phyloP scores from a whole-genome alignment of 192 early-diverging fungal genomes.

The Paraglomus occultum region DNA sequence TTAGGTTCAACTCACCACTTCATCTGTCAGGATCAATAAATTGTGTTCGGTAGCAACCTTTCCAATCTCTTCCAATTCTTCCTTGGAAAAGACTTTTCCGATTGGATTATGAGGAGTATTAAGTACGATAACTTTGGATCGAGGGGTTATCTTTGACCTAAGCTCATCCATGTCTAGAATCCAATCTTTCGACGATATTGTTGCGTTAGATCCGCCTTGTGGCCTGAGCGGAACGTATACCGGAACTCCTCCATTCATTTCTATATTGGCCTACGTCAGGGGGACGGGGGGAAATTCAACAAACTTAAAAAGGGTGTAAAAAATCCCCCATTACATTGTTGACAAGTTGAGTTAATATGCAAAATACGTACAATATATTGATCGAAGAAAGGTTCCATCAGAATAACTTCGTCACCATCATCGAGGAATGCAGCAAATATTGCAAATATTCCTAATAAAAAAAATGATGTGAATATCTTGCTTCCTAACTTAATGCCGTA shows the following conservation, averaged over 20 bases:
- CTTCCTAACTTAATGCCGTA: constrained; percentile 4
- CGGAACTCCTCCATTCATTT: constrained; percentile 84
- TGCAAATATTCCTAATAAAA: constrained; percentile 58
- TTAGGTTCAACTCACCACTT: constrained; percentile 61
- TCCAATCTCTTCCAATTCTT: constrained; percentile 75
- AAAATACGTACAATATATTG: constrained; percentile 70
- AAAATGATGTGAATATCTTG: constrained; percentile 4
- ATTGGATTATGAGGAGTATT: constrained; percentile 97
- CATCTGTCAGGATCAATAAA: constrained; percentile 86
- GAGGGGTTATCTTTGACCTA: constrained; percentile 65
- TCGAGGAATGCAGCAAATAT: constrained; percentile 83
- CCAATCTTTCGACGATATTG: constrained; percentile 81
- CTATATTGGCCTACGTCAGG: constrained; percentile 60
- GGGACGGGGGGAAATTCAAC: background rate
- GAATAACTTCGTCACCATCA: constrained; percentile 81
- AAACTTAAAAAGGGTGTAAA: background rate
- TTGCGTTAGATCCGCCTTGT: constrained; percentile 40
- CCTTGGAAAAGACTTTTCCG: constrained; percentile 78
- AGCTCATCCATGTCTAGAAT: constrained; percentile 82
- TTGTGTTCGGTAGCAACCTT: constrained; percentile 75
- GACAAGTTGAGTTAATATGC: background rate
- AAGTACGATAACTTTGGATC: constrained; percentile 85
- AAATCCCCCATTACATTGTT: background rate
- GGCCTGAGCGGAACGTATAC: constrained; percentile 80
- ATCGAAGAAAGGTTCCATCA: constrained; percentile 97